phyloP scores from a whole-genome alignment of 768 basidiomycete species.

The Piloderma croceum region DNA sequence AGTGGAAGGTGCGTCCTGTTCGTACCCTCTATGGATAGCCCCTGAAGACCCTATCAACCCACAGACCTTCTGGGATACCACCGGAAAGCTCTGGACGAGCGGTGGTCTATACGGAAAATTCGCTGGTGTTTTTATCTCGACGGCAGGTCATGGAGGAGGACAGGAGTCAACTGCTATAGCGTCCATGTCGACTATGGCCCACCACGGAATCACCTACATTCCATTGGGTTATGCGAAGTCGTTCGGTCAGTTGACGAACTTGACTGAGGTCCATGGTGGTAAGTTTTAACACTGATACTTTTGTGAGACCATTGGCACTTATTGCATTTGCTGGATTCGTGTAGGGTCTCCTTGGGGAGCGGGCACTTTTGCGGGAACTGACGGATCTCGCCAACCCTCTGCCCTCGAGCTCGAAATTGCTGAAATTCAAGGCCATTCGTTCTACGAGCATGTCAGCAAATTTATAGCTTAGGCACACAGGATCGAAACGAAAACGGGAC shows the following conservation, averaged over 20 bases:
- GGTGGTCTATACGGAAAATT: slow-evolving; percentile 72
- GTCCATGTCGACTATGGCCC: slow-evolving; percentile 52
- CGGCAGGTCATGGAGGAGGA: slow-evolving; percentile 70
- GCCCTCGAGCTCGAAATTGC: slow-evolving; percentile 49
- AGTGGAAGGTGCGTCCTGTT: slow-evolving; percentile 60
- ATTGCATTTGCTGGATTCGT: not conserved
- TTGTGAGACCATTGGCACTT: not conserved
- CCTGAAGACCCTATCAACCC: no score
- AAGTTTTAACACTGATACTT: slow-evolving; percentile 16
- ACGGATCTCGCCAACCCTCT: slow-evolving; percentile 44
- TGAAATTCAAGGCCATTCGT: slow-evolving; percentile 44
- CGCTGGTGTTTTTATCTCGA: slow-evolving; percentile 68
- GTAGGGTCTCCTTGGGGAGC: slow-evolving; percentile 78
- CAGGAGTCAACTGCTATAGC: slow-evolving; percentile 58
- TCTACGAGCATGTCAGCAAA: slow-evolving; percentile 43
- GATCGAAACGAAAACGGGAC: no score
- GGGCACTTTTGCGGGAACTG: slow-evolving; percentile 48
- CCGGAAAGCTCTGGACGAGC: slow-evolving; percentile 56
- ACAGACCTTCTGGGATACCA: slow-evolving; percentile 73
- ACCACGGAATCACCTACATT: slow-evolving; percentile 72
- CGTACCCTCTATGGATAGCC: not conserved
- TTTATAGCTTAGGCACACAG: no score
- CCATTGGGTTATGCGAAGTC: slow-evolving; percentile 63
- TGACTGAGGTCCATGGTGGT: slow-evolving; percentile 56
- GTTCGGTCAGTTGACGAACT: slow-evolving; percentile 36